Evolutionary conservation across 78 protist genomes (phyloP).

Genomic region (Dictyostelium capitatum): DNA sequence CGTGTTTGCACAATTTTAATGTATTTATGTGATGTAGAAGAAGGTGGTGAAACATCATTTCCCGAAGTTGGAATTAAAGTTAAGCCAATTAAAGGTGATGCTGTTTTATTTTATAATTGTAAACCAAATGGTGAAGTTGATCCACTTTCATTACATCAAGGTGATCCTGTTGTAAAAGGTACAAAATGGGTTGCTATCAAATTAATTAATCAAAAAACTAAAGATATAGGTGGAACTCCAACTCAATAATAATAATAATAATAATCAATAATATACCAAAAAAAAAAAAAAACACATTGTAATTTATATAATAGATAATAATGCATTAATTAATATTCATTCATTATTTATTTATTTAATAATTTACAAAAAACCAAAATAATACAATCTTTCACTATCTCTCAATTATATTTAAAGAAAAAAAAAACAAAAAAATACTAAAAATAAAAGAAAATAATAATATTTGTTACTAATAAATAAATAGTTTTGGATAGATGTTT

Average conservation of each 20-base stretch:
- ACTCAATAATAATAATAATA: not conserved
- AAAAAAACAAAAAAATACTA: no score
- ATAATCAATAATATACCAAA: no score
- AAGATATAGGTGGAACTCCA: not conserved
- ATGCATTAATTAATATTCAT: not conserved
- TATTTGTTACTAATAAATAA: no score
- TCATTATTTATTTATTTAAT: no score
- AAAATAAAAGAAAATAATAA: no score
- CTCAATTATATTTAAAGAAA: not conserved
- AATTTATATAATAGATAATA: no score
- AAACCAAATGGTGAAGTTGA: slow-evolving; percentile 81
- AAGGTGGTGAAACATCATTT: slow-evolving; percentile 82
- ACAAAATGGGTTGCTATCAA: slow-evolving; percentile 76
- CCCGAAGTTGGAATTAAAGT: slow-evolving; percentile 69
- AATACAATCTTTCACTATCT: no score
- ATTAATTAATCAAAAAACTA: slow-evolving; percentile 53
- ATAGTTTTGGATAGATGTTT: no score
- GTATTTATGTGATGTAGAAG: slow-evolving; percentile 75
- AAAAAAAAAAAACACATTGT: not conserved
- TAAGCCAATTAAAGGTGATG: slow-evolving; percentile 77
- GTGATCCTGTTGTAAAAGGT: slow-evolving; percentile 78
- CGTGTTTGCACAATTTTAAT: slow-evolving; percentile 73
- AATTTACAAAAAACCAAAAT: no score
- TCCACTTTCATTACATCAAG: slow-evolving; percentile 73
- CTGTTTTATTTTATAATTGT: slow-evolving; percentile 81